A percentile compares a stretch with the other conserved stretches of the same genome.
Conservation (phyloP, 257 asterid species). For the Forsythia viridissima region DNA sequence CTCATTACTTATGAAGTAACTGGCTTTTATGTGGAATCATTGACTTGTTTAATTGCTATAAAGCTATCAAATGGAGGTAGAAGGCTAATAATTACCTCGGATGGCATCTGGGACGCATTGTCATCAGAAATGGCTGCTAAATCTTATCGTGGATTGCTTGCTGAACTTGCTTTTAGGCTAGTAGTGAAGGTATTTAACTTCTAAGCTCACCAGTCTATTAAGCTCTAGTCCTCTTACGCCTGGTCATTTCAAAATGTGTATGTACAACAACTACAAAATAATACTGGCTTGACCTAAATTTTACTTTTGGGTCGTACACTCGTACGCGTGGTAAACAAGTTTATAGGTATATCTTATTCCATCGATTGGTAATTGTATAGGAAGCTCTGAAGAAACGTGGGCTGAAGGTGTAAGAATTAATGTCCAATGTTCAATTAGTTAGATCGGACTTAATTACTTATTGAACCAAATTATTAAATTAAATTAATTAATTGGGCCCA, state of each 20-base stretch:
- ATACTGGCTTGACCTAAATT: not conserved
- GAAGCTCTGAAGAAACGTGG: conserved; percentile 78
- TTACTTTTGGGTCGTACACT: not conserved
- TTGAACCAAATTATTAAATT: too few relatives aligned
- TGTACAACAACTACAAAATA: not conserved
- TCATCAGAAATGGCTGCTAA: conserved; percentile 79
- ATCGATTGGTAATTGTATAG: conserved; percentile 33
- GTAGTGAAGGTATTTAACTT: conserved; percentile 62
- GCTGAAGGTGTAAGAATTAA: conserved; percentile 40
- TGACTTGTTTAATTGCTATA: conserved; percentile 19
- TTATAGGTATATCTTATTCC: conserved; percentile 13
- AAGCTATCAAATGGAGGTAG: conserved; percentile 76
- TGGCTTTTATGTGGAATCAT: not conserved
- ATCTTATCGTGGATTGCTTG: conserved; percentile 74
- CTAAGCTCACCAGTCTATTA: not conserved
- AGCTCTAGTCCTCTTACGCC: not conserved
- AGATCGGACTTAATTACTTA: too few relatives aligned
- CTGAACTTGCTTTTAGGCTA: conserved; percentile 73
- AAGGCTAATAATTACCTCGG: conserved; percentile 83
- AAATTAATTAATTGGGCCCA: too few relatives aligned
- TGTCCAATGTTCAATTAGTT: too few relatives aligned
- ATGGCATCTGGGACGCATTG: conserved; percentile 87
- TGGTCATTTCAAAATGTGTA: conserved; percentile 15
- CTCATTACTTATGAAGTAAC: not conserved
- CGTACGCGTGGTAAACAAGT: not conserved